These are phyloP conservation scores for Nannochloropsis salina DNA, from an alignment of 108 stramenopile genomes.

Conservation along the genomic window DNA sequence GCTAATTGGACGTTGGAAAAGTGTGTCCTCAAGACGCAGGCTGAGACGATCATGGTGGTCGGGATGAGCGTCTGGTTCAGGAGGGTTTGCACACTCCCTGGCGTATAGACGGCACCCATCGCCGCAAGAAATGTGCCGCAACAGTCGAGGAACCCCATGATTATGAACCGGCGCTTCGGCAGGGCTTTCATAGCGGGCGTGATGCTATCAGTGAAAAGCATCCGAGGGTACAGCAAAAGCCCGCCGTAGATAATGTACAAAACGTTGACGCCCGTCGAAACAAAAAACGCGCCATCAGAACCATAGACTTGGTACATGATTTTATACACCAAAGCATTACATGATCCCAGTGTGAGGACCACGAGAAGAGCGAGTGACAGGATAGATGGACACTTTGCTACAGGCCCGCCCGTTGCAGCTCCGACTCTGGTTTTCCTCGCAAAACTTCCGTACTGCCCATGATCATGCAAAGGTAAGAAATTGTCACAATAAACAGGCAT, in stretches of 20 bases:
- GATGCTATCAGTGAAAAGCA: background rate
- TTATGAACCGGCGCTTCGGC: slow-evolving; percentile 11
- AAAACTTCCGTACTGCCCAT: too few relatives aligned
- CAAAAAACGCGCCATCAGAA: slow-evolving; percentile 27
- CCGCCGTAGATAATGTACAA: slow-evolving; percentile 33
- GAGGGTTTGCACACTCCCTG: slow-evolving; percentile 30
- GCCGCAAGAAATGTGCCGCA: slow-evolving; percentile 31
- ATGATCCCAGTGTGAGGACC: background rate
- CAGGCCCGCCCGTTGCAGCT: too few relatives aligned
- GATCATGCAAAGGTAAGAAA: too few relatives aligned
- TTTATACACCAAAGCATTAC: slow-evolving; percentile 18
- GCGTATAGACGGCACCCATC: slow-evolving; percentile 31
- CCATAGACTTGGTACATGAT: slow-evolving; percentile 29
- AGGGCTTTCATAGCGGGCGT: background rate
- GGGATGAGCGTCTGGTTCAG: slow-evolving; percentile 40
- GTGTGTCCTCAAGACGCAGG: slow-evolving; percentile 14
- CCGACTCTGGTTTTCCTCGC: too few relatives aligned
- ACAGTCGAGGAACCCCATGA: slow-evolving; percentile 35
- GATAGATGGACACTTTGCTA: background rate
- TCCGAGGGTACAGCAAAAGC: slow-evolving; percentile 1
- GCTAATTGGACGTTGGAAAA: background rate
- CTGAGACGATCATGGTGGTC: slow-evolving; percentile 24
- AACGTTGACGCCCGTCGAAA: slow-evolving; percentile 26
- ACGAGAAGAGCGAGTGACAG: background rate
- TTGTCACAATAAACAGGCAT: too few relatives aligned